Evolutionary conservation across 208 protist genomes (phyloP).

Genomic region (Hexamita inflata): DNA sequence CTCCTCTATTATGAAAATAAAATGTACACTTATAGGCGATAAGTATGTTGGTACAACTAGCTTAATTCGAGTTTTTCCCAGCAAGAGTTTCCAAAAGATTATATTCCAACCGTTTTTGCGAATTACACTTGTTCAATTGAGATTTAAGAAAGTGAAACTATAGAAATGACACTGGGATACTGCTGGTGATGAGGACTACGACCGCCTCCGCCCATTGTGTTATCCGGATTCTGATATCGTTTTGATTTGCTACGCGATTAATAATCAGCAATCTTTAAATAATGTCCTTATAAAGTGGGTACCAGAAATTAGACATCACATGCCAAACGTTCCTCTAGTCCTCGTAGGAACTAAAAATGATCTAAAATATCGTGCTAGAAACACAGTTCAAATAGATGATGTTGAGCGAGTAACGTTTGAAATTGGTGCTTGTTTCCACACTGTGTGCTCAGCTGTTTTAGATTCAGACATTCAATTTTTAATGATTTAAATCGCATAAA

Average conservation of each 20-base stretch:
- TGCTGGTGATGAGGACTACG: conserved; percentile 53
- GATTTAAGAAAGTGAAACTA: conserved; percentile 20
- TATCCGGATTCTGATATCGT: conserved; percentile 55
- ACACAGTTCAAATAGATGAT: no score
- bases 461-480: no score
- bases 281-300: conserved; percentile 58
- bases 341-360: conserved; percentile 55
- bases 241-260: conserved; percentile 62
- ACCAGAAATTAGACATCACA: conserved; percentile 30
- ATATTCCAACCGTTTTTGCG: conserved; percentile 45
- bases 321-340: conserved; percentile 44
- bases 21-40: conserved; percentile 44
- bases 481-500: no score
- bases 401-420: no score
- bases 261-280: conserved; percentile 49
- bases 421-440: no score
- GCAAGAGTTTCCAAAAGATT: conserved; percentile 38
- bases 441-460: no score
- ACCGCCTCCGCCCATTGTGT: conserved; percentile 48
- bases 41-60: conserved; percentile 44
- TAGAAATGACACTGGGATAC: conserved; percentile 42
- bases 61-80: conserved; percentile 30
- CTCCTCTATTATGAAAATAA: conserved; percentile 25
- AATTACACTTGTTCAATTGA: conserved; percentile 35
- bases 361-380: no score